Percentiles rank a stretch among this genome's conserved stretches.
phyloP scores from a whole-genome alignment of 148 eudicot genomes.

The Chenopodium suecicum region DNA sequence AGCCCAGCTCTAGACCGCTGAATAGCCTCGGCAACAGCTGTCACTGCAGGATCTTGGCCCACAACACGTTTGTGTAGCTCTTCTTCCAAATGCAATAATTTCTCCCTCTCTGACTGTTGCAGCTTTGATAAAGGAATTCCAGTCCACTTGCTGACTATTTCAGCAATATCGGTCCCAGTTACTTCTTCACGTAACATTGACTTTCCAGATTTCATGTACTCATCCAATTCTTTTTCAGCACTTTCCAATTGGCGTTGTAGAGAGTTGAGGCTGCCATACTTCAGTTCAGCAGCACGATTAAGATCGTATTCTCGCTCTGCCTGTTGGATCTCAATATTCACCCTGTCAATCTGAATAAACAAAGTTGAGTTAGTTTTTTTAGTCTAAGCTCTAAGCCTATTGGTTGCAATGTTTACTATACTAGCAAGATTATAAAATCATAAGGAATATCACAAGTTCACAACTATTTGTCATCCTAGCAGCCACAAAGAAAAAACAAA shows the following conservation, averaged over 20 bases:
- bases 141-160: slow-evolving; percentile 98
- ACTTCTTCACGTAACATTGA: slow-evolving; percentile 98
- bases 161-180: slow-evolving; percentile 79
- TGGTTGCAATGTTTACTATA: not conserved
- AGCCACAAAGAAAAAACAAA: no score
- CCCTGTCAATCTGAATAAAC: slow-evolving; percentile 80
- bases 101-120: slow-evolving; percentile 85
- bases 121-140: slow-evolving; percentile 96
- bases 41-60: slow-evolving; percentile 92
- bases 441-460: not conserved
- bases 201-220: slow-evolving; percentile 86
- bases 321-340: slow-evolving; percentile 91
- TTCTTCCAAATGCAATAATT: slow-evolving; percentile 77
- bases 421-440: not conserved
- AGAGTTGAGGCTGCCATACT: slow-evolving; percentile 92
- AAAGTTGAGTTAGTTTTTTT: not conserved
- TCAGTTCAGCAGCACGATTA: slow-evolving; percentile 93
- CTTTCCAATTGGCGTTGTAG: slow-evolving; percentile 75
- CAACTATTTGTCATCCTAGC: not conserved
- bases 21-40: slow-evolving; percentile 88
- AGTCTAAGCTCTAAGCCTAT: not conserved
- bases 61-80: slow-evolving; percentile 89
- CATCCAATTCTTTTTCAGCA: slow-evolving; percentile 86
- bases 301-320: slow-evolving; percentile 96
- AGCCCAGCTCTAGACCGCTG: slow-evolving; percentile 96